Evolutionary conservation across 176 grass and related monocot genomes (phyloP), one percentile per base, ranked within the genome.

Genomic region (Phoenix dactylifera): DNA sequence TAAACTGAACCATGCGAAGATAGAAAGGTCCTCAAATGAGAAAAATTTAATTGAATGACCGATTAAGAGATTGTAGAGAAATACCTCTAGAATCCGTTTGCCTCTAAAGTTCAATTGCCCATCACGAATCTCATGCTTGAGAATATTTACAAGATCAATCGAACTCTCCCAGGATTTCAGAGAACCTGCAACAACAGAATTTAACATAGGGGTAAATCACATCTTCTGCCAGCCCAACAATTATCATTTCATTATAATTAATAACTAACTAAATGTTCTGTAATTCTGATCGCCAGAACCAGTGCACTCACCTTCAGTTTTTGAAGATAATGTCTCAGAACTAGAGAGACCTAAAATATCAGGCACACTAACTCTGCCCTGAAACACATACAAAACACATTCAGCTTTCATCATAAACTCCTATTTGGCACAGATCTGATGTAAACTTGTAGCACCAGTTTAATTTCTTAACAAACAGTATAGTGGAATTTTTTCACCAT

Each of bases 51-150:
- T 5, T 14, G 16, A 55, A 67, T 6, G 28, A 30, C 28, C 6
- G 28, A 30, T 30, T 30, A 30, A 30, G 28, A 30, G 5, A 30
- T 30, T 30, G 28, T 30, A 30, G 6, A 30, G 5, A 6, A 6
- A 30, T 7, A 95, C 86, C 90, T 90, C 90, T 67, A 95, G 80
- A 76, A 95, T 75, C 39, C 69, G 73, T 68, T 95, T 95, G n/a
- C 90, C 86, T 50, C 90, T 81, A 61, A 95, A 95, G 72, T 74
- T 95, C 69, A 95, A 62, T 56, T 87, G 90, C 22, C 86, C 90
- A 44, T 95, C 90, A 52, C 90, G 74, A 52, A 90, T 95, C 80
- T 95, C 90, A 76, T 84, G 79, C 76, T 86, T 95, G 50, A 95
- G 53, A 86, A 73, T 72, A 67, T 81, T 82, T 57, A 95, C 79